phyloP scores from a whole-genome alignment of 768 basidiomycete species.

The Cubamyces sp. region DNA sequence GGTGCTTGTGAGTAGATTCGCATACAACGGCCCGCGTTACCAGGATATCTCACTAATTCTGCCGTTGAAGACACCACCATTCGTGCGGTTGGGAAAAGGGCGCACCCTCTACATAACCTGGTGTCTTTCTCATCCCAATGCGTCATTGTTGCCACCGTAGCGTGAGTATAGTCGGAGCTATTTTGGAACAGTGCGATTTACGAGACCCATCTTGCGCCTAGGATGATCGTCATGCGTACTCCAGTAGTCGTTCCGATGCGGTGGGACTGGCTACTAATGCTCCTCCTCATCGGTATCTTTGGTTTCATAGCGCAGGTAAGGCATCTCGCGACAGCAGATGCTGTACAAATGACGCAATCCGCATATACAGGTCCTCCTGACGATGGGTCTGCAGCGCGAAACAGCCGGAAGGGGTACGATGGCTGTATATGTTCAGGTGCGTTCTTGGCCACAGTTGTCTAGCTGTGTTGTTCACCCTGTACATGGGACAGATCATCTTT shows the following conservation, averaged over 20 bases:
- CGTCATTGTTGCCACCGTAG: constrained; percentile 44
- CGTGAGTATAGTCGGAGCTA: constrained; percentile 23
- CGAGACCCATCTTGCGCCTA: constrained; percentile 24
- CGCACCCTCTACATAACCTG: constrained; percentile 75
- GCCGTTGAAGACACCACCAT: constrained; percentile 47
- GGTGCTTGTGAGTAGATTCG: constrained; percentile 61
- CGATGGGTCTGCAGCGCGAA: constrained; percentile 66
- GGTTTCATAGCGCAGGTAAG: constrained; percentile 51
- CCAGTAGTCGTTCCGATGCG: constrained; percentile 51
- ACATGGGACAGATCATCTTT: constrained; percentile 58
- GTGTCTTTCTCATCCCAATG: constrained; percentile 66
- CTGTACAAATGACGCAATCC: too few relatives aligned
- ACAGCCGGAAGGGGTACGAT: constrained; percentile 66
- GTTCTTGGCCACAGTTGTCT: not conserved
- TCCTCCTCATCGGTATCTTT: constrained; percentile 54
- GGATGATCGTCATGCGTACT: constrained; percentile 47
- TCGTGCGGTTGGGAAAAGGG: constrained; percentile 74
- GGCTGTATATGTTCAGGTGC: constrained; percentile 60
- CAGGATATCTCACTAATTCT: not conserved
- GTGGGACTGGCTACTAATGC: constrained; percentile 48
- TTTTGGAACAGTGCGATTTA: too few relatives aligned
- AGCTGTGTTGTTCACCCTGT: too few relatives aligned
- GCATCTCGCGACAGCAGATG: not conserved
- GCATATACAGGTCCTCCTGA: constrained; percentile 51
- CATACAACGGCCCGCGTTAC: not conserved